A percentile compares a stretch with the other conserved stretches of the same genome.
Conservation (phyloP, 1,284 basidiomycete species). For the Cutaneotrichosporon sp. region DNA sequence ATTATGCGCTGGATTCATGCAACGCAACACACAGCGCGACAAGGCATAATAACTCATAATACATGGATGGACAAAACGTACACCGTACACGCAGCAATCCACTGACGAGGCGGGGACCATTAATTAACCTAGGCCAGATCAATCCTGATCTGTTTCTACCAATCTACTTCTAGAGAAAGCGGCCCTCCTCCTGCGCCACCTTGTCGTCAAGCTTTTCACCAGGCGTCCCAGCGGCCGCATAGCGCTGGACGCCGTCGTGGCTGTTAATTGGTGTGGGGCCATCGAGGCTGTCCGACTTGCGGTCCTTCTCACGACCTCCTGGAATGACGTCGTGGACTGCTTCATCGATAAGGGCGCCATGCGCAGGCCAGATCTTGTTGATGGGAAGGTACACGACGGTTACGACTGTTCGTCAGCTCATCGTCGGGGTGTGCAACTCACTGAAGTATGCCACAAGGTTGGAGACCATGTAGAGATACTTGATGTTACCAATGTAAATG, state of each 20-base stretch:
- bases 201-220: background rate
- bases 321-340: slow-evolving; percentile 21
- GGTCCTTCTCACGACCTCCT: slow-evolving; percentile 3
- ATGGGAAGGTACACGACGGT: slow-evolving; percentile 15
- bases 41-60: background rate
- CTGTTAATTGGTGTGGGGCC: background rate
- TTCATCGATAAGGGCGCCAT: slow-evolving; percentile 11
- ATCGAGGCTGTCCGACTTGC: background rate
- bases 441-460: slow-evolving; percentile 19
- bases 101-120: background rate
- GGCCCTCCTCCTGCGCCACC: background rate
- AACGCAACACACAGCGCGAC: background rate
- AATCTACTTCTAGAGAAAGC: slow-evolving; percentile 6
- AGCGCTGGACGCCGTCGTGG: background rate
- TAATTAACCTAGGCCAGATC: background rate
- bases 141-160: slow-evolving; percentile 1
- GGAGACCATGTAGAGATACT: slow-evolving; percentile 37
- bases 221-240: background rate
- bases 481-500: slow-evolving; percentile 43
- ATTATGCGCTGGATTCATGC: background rate
- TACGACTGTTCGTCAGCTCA: slow-evolving; percentile 8
- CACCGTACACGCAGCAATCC: too few species aligned
- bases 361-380: slow-evolving; percentile 21
- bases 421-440: background rate
- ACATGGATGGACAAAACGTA: background rate